These are phyloP conservation scores for Pistacia atlantica DNA, from an alignment of 345 rosid genomes.

Conservation along the genomic window DNA sequence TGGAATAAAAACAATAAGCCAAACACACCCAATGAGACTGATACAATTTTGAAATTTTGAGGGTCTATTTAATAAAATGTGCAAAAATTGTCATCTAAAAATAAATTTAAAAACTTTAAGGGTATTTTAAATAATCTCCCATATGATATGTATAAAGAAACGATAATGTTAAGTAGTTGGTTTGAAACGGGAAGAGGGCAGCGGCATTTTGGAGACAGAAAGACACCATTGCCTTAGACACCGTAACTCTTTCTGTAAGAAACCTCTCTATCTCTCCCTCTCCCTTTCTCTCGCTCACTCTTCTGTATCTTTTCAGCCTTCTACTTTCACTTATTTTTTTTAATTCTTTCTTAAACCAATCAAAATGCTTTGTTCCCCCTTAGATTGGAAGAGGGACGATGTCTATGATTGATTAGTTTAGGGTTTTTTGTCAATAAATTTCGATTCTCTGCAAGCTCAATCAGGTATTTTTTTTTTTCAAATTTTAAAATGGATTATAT, in stretches of 20 bases:
- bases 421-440: slow-evolving; percentile 23
- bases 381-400: slow-evolving; percentile 15
- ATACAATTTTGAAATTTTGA: no score
- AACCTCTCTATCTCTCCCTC: background rate
- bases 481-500: background rate
- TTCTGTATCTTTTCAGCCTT: background rate
- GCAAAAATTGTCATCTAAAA: no score
- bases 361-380: no score
- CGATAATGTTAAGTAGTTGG: no score
- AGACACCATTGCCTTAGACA: background rate
- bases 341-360: background rate
- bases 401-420: slow-evolving; percentile 14
- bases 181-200: slow-evolving; percentile 32
- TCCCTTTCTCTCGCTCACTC: background rate
- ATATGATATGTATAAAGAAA: no score
- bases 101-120: no score
- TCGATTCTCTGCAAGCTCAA: slow-evolving; percentile 19
- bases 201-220: slow-evolving; percentile 36
- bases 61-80: no score
- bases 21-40: no score
- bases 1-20: no score
- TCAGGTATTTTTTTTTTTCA: slow-evolving; percentile 6
- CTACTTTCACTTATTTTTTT: background rate
- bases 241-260: slow-evolving; percentile 11
- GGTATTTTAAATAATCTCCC: no score